Evolutionary conservation across 2,329 filamentous ascomycete species (phyloP), one percentile per base, ranked within the genome.

Genomic region (Penicillium sp.): DNA sequence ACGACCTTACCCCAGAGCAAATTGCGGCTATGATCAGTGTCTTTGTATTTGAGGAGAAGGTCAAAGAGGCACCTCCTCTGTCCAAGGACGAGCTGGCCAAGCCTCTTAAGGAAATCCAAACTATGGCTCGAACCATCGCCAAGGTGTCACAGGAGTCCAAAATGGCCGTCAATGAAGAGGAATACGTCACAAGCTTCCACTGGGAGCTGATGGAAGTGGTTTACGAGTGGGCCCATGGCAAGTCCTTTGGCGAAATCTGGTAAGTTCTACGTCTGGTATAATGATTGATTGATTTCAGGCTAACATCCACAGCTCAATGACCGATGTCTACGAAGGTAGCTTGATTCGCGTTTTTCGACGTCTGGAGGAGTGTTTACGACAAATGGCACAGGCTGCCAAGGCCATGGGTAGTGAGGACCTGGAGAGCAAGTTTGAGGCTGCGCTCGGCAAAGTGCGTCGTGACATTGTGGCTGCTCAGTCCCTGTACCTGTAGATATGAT

Each of bases 401-500:
- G 93, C 97, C 62, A 99, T 99, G 95, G 95, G 95, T 69, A 97
- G 90, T 73, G 92, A 96, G 59, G 95, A 98, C 69, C 81, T 99
- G 55, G 90, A 93, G 70, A 85, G 88, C 72, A 97, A 96, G 78
- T 99, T 99, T 72, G 93, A 96, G 70, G 85, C 87, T 65, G 89
- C 91, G 60, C 79, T 99, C 66, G 82, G 84, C 57, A 95, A 96
- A 83, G 90, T 98, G 54, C 86, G 91, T 75, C 85, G 95, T 69
- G 95, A 98, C 74, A 93, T 99, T 73, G 93, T 99, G 58, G 92
- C 93, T 25, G 92, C 93, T 48, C 93, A 97, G 80, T 96, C 90
- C 68, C 80, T 98, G 75, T 98, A 97, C 73, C 82, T 97, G 74
- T 95, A 87, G 78, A 67, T 21, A 46, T 46, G 42, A 53, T 50